Percentiles rank a stretch among this genome's conserved stretches.
Conservation (phyloP, 768 basidiomycete species). For the Suillus alpinus region DNA sequence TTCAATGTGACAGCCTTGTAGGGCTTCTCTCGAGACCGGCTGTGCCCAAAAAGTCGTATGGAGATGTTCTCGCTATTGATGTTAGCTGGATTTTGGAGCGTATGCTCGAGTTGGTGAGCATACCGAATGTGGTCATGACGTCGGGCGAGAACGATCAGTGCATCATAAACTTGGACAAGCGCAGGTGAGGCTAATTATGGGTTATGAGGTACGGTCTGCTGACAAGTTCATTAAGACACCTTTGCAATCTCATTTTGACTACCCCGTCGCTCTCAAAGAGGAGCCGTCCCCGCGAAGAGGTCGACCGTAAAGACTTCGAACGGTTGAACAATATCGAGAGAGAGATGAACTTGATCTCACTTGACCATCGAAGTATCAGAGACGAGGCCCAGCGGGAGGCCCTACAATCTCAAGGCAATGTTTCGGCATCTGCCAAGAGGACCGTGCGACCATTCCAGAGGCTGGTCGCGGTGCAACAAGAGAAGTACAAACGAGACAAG, state of each 20-base stretch:
- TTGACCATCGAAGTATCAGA: constrained; percentile 70
- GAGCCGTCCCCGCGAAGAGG: constrained; percentile 49
- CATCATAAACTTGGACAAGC: constrained; percentile 80
- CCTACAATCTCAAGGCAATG: constrained; percentile 38
- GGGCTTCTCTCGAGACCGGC: constrained; percentile 53
- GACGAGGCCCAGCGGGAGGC: constrained; percentile 75
- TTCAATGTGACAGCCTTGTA: constrained; percentile 57
- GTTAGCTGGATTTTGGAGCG: constrained; percentile 83
- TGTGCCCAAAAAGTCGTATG: constrained; percentile 41
- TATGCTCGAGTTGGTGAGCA: constrained; percentile 73
- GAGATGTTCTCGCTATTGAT: constrained; percentile 63
- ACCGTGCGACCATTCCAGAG: constrained; percentile 63
- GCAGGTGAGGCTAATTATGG: constrained; percentile 48
- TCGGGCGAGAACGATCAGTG: constrained; percentile 49
- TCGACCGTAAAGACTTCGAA: constrained; percentile 67
- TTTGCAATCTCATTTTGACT: constrained; percentile 63
- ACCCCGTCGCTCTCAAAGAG: constrained; percentile 43
- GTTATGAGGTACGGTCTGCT: constrained; percentile 8
- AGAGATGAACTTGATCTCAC: constrained; percentile 57
- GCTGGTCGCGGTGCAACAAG: constrained; percentile 63
- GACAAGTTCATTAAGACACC: constrained; percentile 44
- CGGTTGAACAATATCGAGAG: constrained; percentile 74
- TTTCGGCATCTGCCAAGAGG: constrained; percentile 50
- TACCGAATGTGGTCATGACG: constrained; percentile 66
- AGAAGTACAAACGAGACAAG: constrained; percentile 80